Percentiles rank a stretch among this genome's conserved stretches.
Evolutionary conservation across 2,329 filamentous ascomycete species (phyloP).

Genomic region (Diaporthe sp.): DNA sequence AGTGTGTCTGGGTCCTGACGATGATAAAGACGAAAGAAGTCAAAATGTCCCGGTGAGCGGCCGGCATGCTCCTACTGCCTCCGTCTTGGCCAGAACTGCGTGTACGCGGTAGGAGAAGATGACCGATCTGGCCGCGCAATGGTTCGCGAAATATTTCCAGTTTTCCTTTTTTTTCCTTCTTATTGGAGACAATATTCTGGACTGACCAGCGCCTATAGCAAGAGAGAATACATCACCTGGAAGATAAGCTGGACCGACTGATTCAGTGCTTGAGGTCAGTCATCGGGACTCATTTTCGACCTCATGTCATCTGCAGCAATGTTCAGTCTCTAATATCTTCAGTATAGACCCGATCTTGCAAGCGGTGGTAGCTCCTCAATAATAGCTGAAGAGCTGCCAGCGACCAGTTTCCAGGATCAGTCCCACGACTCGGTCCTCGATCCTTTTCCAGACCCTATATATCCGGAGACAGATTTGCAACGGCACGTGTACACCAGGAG

Average conservation of each 20-base stretch:
- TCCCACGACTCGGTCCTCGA: neutral
- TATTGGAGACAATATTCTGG: too few relatives aligned
- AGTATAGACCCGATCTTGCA: neutral
- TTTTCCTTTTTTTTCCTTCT: too few relatives aligned
- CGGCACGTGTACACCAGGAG: neutral
- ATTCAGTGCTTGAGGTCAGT: slow-evolving; percentile 3
- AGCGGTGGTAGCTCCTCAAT: neutral
- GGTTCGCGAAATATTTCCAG: neutral
- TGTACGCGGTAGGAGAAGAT: slow-evolving; percentile 2
- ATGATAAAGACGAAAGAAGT: neutral
- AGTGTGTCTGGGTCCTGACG: neutral
- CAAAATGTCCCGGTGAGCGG: slow-evolving; percentile 3
- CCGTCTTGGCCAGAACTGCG: slow-evolving; percentile 5
- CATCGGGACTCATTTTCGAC: too few relatives aligned
- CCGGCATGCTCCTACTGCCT: slow-evolving; percentile 13
- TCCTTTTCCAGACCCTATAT: neutral
- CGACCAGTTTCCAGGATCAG: neutral
- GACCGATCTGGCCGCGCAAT: slow-evolving; percentile 7
- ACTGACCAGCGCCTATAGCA: neutral
- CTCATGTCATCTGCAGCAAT: too few relatives aligned
- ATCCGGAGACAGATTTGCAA: neutral
- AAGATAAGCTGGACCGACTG: slow-evolving; percentile 6
- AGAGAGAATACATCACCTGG: slow-evolving; percentile 8
- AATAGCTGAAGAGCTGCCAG: neutral
- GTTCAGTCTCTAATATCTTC: neutral